A percentile compares a stretch with the other conserved stretches of the same genome.
Conservation (phyloP, 352 stramenopile species). For the Sclerospora graminicola region DNA sequence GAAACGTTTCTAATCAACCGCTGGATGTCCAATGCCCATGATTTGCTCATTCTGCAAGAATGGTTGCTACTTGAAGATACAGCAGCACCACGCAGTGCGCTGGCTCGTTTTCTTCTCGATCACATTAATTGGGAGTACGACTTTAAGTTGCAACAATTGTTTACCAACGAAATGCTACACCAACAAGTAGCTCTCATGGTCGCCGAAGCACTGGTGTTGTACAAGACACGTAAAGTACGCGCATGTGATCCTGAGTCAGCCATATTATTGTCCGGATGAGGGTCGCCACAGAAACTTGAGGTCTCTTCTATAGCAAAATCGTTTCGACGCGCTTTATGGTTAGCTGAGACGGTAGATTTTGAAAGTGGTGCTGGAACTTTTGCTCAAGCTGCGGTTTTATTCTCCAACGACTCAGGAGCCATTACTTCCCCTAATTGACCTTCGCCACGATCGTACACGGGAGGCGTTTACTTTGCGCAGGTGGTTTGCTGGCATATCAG, state of each 20-base stretch:
- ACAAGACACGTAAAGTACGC: conserved; percentile 39
- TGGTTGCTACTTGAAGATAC: conserved; percentile 78
- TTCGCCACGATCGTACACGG: conserved; percentile 59
- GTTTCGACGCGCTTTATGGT: conserved; percentile 56
- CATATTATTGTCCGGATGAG: conserved; percentile 31
- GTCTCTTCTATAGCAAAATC: conserved; percentile 58
- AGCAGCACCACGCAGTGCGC: conserved; percentile 32
- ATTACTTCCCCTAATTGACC: conserved; percentile 55
- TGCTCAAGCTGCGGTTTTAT: conserved; percentile 80
- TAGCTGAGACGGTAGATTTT: conserved; percentile 63
- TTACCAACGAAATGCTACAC: conserved; percentile 59
- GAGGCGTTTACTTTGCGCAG: conserved; percentile 64
- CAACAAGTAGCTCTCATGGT: conserved; percentile 71
- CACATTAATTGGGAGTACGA: conserved; percentile 83
- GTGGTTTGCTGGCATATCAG: conserved; percentile 49
- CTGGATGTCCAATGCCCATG: conserved; percentile 51
- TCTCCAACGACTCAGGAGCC: conserved; percentile 54
- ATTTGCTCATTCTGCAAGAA: conserved; percentile 66
- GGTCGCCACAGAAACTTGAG: conserved; percentile 41
- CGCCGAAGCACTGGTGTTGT: conserved; percentile 59
- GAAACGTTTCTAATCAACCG: conserved; percentile 82
- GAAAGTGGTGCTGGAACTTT: conserved; percentile 75
- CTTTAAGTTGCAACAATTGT: conserved; percentile 43
- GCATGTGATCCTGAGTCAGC: conserved; percentile 27
- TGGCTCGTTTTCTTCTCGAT: conserved; percentile 72